These are phyloP conservation scores for Plasmopara muralis DNA, from an alignment of 352 stramenopile genomes.

Conservation along the genomic window DNA sequence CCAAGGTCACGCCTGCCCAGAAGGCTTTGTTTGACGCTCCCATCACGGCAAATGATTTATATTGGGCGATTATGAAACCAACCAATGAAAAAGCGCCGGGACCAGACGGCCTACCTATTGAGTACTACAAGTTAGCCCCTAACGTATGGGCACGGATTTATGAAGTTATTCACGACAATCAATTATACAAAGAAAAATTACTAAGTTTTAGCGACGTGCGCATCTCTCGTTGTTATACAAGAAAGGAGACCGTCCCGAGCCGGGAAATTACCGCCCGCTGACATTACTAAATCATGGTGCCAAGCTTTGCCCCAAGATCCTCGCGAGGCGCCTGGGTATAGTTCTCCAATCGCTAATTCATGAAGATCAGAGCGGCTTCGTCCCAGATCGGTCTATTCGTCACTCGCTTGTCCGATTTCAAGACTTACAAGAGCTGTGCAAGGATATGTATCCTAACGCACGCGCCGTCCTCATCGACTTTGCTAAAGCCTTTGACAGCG, in stretches of 20 bases:
- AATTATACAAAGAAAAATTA: conserved; percentile 10
- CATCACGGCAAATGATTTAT: conserved; percentile 9
- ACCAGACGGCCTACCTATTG: conserved; percentile 8
- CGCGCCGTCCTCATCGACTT: conserved; percentile 8
- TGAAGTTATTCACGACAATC: conserved; percentile 9
- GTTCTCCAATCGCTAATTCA: conserved; percentile 4
- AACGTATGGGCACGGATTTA: conserved; percentile 9
- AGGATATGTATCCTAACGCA: background rate
- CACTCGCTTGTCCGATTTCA: conserved; percentile 6
- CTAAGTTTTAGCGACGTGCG: conserved; percentile 9
- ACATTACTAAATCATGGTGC: conserved; percentile 14
- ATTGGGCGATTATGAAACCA: conserved; percentile 12
- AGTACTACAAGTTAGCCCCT: conserved; percentile 15
- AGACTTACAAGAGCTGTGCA: conserved; percentile 2
- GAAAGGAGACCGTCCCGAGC: background rate
- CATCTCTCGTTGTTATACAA: conserved; percentile 11
- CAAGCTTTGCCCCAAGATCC: conserved; percentile 7
- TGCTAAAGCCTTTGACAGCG: conserved; percentile 5
- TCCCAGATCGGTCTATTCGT: conserved; percentile 1
- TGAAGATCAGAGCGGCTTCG: conserved; percentile 11
- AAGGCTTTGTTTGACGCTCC: conserved; percentile 2
- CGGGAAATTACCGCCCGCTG: conserved; percentile 10
- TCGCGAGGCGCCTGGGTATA: background rate
- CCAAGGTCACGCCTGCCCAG: background rate
- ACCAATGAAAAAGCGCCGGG: conserved; percentile 10